Evolutionary conservation across 441 rosid genomes (phyloP), one percentile per base, ranked within the genome.

Genomic region (Gossypium gossypioides): DNA sequence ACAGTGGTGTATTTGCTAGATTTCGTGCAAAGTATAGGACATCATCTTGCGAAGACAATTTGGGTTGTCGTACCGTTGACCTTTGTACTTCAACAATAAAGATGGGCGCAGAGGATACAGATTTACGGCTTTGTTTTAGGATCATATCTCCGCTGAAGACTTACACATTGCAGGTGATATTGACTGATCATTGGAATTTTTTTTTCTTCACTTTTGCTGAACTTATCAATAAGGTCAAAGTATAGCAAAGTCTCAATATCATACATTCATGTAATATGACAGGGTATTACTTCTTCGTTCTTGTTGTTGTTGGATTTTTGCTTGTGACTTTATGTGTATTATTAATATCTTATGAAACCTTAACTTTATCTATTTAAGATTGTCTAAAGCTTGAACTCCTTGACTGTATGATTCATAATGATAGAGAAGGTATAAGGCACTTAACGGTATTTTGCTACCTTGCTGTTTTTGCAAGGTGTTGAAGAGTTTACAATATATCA

Each of bases 101-200:
- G 82, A 74, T 90, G 77, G 97, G 91, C 5, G 91, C 95, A 48
- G 97, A 90, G 66, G 93, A 93, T 78, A 83, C 83, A 68, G 88
- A 88, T 84, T 80, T 91, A 68, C 86, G 96, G 62, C 92, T 93
- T 67, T 93, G 98, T 79, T 93, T 93, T 82, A 89, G 97, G 83
- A 84, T 93, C 76, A 86, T 93, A 75, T 89, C 96, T 69, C 98
- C 97, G 22, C 67, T 71, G 51, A 91, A 91, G 77, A 84, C 88
- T 42, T 91, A 82, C 82, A 91, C 96, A 57, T 80, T 93, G 74
- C 96, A 93, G 97, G 98, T 93, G 71, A 82, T 78, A 6, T 65
- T 76, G 62, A 73, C 69, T 71, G 12, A 12, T 57, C 71, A 22
- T 61, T 16, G 62, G 59, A 24, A 18, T 18, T 18, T 15, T 52